phyloP scores from a whole-genome alignment of 768 basidiomycete species.

The Boletus pseudopeckii region DNA sequence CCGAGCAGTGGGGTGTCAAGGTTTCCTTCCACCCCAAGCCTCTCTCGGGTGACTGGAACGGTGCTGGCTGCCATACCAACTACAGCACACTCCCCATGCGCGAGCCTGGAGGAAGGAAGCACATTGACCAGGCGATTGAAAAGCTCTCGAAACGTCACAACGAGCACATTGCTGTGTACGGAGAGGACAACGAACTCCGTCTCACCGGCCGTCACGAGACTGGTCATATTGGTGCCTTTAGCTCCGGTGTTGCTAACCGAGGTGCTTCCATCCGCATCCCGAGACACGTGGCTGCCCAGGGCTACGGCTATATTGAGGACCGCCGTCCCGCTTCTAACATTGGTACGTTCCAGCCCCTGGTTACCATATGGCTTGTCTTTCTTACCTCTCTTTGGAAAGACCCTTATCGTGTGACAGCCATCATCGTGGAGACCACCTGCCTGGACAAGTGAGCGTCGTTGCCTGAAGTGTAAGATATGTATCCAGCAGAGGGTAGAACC shows the following conservation, averaged over 20 bases:
- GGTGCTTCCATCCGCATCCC: slow-evolving; percentile 97
- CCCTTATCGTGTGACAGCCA: slow-evolving; percentile 91
- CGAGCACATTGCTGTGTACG: slow-evolving; percentile 96
- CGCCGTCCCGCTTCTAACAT: slow-evolving; percentile 98
- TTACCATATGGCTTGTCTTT: not conserved
- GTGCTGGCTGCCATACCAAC: slow-evolving; percentile 98
- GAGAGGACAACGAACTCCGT: slow-evolving; percentile 95
- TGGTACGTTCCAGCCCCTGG: slow-evolving; percentile 48
- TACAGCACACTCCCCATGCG: slow-evolving; percentile 95
- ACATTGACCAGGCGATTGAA: slow-evolving; percentile 89
- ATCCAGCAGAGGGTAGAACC: slow-evolving; percentile 8
- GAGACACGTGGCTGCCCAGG: slow-evolving; percentile 86
- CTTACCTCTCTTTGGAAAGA: slow-evolving; percentile 43
- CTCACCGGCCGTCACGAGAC: slow-evolving; percentile 98
- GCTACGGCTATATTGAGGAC: slow-evolving; percentile 95
- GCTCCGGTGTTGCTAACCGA: slow-evolving; percentile 95
- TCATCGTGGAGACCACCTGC: slow-evolving; percentile 85
- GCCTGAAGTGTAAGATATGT: slow-evolving; percentile 11
- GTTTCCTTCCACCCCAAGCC: slow-evolving; percentile 99
- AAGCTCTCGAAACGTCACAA: slow-evolving; percentile 88
- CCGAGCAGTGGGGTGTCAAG: slow-evolving; percentile 96
- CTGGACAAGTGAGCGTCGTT: slow-evolving; percentile 50
- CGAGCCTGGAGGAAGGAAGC: slow-evolving; percentile 88
- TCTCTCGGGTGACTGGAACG: slow-evolving; percentile 97
- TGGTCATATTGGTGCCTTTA: slow-evolving; percentile 87